Conservation (phyloP, 129 eudicot genomes). For the Escallonia rubra region DNA sequence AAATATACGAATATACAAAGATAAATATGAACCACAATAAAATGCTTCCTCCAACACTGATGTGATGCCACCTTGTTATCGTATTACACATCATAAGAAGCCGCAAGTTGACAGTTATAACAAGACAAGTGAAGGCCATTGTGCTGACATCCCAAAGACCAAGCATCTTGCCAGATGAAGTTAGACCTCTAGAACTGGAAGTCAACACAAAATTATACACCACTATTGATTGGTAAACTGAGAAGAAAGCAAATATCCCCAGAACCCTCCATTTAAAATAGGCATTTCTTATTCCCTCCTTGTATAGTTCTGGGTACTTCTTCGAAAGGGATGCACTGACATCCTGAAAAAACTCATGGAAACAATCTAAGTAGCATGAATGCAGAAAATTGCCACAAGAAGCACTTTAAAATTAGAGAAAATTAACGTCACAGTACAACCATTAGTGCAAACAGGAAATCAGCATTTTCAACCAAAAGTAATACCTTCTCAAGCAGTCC, state of each 20-base stretch:
- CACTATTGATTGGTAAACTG: constrained; percentile 83
- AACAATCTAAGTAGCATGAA: not conserved
- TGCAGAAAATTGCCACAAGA: no score
- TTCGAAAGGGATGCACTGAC: constrained; percentile 90
- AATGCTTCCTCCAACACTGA: constrained; percentile 88
- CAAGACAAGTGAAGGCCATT: constrained; percentile 79
- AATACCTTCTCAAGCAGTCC: constrained; percentile 93
- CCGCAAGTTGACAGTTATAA: constrained; percentile 87
- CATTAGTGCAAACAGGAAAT: not conserved
- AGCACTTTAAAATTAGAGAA: no score
- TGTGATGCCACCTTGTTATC: constrained; percentile 90
- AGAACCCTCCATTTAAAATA: constrained; percentile 88
- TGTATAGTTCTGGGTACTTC: constrained; percentile 89
- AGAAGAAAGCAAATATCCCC: constrained; percentile 75
- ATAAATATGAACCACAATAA: constrained; percentile 75
- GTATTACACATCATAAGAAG: constrained; percentile 90
- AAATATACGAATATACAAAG: constrained; percentile 67
- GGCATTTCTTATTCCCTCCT: constrained; percentile 73
- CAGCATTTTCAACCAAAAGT: not conserved
- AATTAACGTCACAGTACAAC: no score
- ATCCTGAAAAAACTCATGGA: constrained; percentile 41
- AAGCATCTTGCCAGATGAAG: constrained; percentile 77
- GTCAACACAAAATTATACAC: constrained; percentile 64
- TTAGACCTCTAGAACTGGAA: constrained; percentile 53
- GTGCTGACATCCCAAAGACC: constrained; percentile 97